Percentiles rank a stretch among this genome's conserved stretches.
Conservation (phyloP, 2,329 filamentous ascomycete species). For the Trichoderma polysporum region DNA sequence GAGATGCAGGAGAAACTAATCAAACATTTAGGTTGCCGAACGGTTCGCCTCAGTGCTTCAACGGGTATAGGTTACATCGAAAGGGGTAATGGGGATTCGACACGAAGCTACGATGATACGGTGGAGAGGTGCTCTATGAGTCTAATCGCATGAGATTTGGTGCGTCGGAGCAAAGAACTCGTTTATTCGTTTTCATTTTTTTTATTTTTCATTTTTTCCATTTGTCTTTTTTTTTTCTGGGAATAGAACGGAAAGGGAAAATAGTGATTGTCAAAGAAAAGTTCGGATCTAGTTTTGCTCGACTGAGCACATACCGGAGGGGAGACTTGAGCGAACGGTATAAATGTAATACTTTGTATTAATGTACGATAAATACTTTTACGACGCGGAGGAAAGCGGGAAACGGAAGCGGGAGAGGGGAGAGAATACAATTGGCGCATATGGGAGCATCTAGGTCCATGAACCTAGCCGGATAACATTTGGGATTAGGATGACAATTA, state of each 20-base stretch:
- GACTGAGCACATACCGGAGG: conserved; percentile 27
- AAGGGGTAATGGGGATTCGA: background rate
- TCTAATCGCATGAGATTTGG: conserved; percentile 5
- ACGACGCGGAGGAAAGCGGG: too few species aligned
- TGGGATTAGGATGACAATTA: conserved; percentile 14
- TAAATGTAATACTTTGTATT: conserved; percentile 38
- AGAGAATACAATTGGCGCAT: conserved; percentile 28
- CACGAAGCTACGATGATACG: conserved; percentile 14
- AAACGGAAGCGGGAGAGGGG: too few species aligned
- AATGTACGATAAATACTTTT: conserved; percentile 38
- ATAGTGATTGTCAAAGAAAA: conserved; percentile 17
- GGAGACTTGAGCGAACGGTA: conserved; percentile 21
- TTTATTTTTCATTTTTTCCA: background rate
- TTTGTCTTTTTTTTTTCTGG: conserved; percentile 1
- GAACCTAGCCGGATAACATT: conserved; percentile 9
- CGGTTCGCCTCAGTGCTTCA: conserved; percentile 39
- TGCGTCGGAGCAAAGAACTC: conserved; percentile 8
- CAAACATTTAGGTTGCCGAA: conserved; percentile 36
- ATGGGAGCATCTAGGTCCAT: conserved; percentile 17
- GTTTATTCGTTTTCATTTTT: background rate
- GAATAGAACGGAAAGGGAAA: conserved; percentile 24
- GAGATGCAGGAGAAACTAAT: background rate
- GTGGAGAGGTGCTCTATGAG: background rate
- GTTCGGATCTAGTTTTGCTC: conserved; percentile 25
- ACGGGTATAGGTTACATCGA: conserved; percentile 30